Evolutionary conservation across 257 asterid species (phyloP), one percentile per base, ranked within the genome.

Genomic region (Solanum piurae): DNA sequence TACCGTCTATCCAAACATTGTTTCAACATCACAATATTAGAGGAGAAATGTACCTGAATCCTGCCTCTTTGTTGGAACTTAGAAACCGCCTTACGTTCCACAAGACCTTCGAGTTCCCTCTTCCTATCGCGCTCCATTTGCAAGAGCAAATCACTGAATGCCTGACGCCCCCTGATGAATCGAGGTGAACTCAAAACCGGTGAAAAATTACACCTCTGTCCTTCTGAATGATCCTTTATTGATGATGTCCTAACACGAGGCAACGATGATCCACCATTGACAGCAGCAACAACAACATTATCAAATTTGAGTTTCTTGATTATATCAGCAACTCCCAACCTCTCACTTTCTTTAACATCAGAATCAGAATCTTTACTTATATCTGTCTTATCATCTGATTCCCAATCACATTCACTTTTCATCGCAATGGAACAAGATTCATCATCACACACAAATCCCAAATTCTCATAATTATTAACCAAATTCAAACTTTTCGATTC

Each of bases 41-140:
- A 10, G 75, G 29, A 23, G 2, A 11, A 25, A 25, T 21, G 40
- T 40, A 94, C 98, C 95, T 96, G 96, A 92, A 96, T 94, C 77
- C 96, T 95, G 86, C 98, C 98, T 86, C 93, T 89, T n/a, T 96
- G 96, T 49, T 96, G 91, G 92, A 94, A 95, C 83, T 88, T 90
- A 44, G 99, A 94, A 74, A 95, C 99, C 1, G 94, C 86, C 58
- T 93, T 93, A 12, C 89, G 89, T 6, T 88, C 89, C 12, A 69
- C 91, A 38, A 96, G 95, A 10, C 91, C 88, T 71, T 93, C 88
- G 3, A 96, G 94, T 88, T 96, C 99, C 12, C 82, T 90, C 9
- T 88, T 89, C 90, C 96, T 90, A 3, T 96, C 96, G 0, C 92
- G 93, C 87, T 92, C 94, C 90, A 93, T 89, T 88, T 93, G 93